These are phyloP conservation scores for Torulaspora microellipsoides DNA, from an alignment of 805 yeast species.

Conservation along the genomic window DNA sequence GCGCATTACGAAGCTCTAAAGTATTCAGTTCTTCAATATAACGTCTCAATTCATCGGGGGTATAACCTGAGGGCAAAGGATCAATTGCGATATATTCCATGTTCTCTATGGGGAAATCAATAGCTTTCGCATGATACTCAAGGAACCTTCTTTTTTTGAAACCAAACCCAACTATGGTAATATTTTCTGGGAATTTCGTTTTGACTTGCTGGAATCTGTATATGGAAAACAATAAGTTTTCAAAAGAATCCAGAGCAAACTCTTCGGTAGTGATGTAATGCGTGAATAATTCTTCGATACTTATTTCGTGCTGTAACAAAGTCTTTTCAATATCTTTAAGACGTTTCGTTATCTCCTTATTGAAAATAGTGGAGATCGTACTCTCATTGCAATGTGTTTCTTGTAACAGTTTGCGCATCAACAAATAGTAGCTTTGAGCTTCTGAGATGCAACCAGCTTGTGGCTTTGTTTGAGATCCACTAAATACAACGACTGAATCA, in stretches of 20 bases:
- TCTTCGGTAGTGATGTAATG: conserved; percentile 51
- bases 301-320: conserved; percentile 6
- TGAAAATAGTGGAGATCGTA: conserved; percentile 7
- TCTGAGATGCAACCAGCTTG: conserved; percentile 55
- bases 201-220: conserved; percentile 47
- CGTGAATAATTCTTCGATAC: conserved; percentile 16
- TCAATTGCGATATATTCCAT: conserved; percentile 53
- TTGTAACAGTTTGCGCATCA: conserved; percentile 37
- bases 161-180: conserved; percentile 68
- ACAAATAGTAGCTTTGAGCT: conserved; percentile 50
- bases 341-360: conserved; percentile 12
- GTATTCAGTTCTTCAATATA: conserved; percentile 47
- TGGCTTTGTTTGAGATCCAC: conserved; percentile 71
- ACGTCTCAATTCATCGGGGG: conserved; percentile 19
- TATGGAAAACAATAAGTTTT: conserved; percentile 62
- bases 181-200: conserved; percentile 44
- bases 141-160: conserved; percentile 63
- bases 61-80: conserved; percentile 44
- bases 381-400: conserved; percentile 8
- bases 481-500: conserved; percentile 40
- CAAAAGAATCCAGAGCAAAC: conserved; percentile 74
- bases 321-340: conserved; percentile 5
- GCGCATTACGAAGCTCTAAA: conserved; percentile 52
- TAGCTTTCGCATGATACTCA: conserved; percentile 48
- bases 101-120: conserved; percentile 38